Base-by-base conservation (phyloP, 805 yeast genomes). In the Ogataea populi-albae region DNA sequence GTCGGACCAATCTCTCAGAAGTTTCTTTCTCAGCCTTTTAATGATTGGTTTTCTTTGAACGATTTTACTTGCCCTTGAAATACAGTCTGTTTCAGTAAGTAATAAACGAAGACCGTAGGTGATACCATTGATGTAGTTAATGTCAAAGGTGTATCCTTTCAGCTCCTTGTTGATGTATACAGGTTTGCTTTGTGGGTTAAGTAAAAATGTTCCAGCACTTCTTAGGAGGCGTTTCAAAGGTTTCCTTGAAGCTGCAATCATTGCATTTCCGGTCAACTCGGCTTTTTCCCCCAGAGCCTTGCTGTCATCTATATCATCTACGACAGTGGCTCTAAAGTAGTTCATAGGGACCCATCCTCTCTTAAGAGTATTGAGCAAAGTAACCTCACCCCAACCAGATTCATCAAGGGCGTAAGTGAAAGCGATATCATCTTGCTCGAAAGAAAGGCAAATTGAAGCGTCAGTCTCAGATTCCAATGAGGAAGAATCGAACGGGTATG, bases 321-420 rank as follows among this genome's bases (percentile, higher is more conserved):
- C 21, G 17, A 63, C 38, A 5, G 66, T 58, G 10, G 65, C 68
- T 4, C 79, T 62, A 50, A 84, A 85, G 60, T 81, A 85, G 53
- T 84, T 85, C 71, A 85, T 79, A 3, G 94, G 94, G 12, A 84
- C 86, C 94, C 94, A 85, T 12, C 94, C 94, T 43, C 87, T 63
- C 48, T 71, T 70, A 34, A 79, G 64, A 10, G 79, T 66, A 37
- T 76, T 79, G 6, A 84, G 60, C 24, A 83, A 52, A 0, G 89
- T 84, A 2, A 84, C 93, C 56, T 85, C 94, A 41, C 89, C 91
- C 94, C 94, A 85, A 0, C 93, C 94, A 15, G 87, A 79, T 36
- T 80, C 81, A 55, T 84, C 93, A 16, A 83, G 75, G 6, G 84
- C 74, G 50, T 83, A 88, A 4, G 85, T 85, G 57, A 83, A 85